Evolutionary conservation across 75 land plant species (phyloP).

Genomic region (Gnetum montanum): DNA sequence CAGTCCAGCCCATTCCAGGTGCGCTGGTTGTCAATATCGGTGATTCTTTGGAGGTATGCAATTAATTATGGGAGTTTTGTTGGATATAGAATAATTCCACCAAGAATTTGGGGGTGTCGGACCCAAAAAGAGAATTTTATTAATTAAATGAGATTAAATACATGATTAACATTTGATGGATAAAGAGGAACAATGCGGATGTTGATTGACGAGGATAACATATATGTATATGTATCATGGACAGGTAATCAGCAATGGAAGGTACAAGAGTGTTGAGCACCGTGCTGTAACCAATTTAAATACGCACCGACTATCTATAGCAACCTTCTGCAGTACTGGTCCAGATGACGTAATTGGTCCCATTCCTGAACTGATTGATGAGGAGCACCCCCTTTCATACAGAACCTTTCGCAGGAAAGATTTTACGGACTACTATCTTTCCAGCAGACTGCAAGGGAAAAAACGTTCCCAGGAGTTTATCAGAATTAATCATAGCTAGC

Average conservation of each 20-base stretch:
- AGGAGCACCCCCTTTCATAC: not conserved
- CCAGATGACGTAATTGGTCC: slow-evolving; percentile 1
- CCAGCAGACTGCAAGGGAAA: not conserved
- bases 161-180: too few relatives aligned
- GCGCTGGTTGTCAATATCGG: too few relatives aligned
- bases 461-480: too few relatives aligned
- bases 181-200: too few relatives aligned
- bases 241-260: slow-evolving; percentile 12
- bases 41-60: slow-evolving; percentile 32
- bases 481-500: too few relatives aligned
- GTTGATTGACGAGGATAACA: too few relatives aligned
- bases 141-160: too few relatives aligned
- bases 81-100: too few relatives aligned
- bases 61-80: too few relatives aligned
- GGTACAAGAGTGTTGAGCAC: slow-evolving; percentile 9
- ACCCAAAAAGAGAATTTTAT: too few relatives aligned
- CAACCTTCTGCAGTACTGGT: not conserved
- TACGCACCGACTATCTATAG: slow-evolving; percentile 1
- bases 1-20: slow-evolving; percentile 17
- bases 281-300: not conserved
- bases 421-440: not conserved
- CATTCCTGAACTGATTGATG: not conserved
- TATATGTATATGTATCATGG: too few relatives aligned
- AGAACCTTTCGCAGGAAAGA: not conserved
- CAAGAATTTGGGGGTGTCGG: too few relatives aligned